Conservation (phyloP, 495 filamentous ascomycete genomes). For the Penicillium silybi region DNA sequence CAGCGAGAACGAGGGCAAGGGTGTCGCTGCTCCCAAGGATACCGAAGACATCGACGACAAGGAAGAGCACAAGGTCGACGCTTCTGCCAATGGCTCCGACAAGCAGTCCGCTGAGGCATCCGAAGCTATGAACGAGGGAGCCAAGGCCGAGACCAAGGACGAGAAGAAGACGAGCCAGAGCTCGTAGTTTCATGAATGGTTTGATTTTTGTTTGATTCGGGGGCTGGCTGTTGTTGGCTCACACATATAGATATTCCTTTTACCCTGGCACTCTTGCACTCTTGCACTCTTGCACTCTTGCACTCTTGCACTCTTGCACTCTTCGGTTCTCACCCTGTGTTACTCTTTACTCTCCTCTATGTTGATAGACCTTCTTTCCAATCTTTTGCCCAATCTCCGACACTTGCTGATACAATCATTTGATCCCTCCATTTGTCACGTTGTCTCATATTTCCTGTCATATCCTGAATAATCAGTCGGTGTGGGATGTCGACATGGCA, state of each 20-base stretch:
- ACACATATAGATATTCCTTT: constrained; percentile 16
- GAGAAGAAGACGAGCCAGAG: constrained; percentile 29
- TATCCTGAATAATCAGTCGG: neutral
- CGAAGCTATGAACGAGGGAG: constrained; percentile 42
- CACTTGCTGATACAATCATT: neutral
- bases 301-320: constrained; percentile 8
- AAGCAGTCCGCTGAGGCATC: constrained; percentile 39
- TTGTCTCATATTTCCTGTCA: neutral
- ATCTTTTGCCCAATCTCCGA: constrained; percentile 2
- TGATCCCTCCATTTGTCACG: neutral
- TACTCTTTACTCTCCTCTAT: constrained; percentile 17
- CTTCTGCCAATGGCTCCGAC: constrained; percentile 16
- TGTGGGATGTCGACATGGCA: neutral
- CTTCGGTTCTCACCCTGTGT: constrained; percentile 25
- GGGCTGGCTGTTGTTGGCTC: constrained; percentile 1
- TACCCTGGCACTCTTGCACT: constrained; percentile 8
- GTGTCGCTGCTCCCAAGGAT: constrained; percentile 59
- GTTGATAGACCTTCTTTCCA: constrained; percentile 21
- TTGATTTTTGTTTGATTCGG: constrained; percentile 7
- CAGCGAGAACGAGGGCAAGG: constrained; percentile 62
- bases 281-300: constrained; percentile 17
- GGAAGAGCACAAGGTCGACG: constrained; percentile 37
- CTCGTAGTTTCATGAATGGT: constrained; percentile 19
- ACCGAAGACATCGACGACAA: constrained; percentile 82
- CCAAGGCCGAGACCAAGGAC: constrained; percentile 29